phyloP scores from a whole-genome alignment of 352 stramenopile genomes.

The Globisporangium yorkense region DNA sequence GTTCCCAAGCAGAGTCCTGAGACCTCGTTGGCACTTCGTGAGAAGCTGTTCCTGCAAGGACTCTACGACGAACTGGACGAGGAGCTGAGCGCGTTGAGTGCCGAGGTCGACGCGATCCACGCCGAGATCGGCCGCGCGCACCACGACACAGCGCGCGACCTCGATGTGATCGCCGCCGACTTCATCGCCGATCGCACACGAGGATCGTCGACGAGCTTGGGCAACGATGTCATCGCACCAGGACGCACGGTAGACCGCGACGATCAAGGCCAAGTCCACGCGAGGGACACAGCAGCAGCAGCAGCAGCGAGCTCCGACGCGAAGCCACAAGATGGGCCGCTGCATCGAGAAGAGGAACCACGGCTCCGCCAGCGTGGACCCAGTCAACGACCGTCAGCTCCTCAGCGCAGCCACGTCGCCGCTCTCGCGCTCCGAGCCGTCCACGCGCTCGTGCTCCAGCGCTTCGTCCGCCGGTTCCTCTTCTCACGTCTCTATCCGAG shows the following conservation, averaged over 20 bases:
- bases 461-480: slow-evolving; percentile 17
- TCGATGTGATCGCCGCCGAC: neutral
- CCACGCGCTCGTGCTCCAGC: slow-evolving; percentile 20
- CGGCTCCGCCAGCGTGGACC: no score
- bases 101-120: neutral
- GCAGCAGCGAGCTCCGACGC: no score
- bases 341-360: no score
- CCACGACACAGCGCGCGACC: neutral
- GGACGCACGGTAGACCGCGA: no score
- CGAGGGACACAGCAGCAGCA: no score
- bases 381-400: no score
- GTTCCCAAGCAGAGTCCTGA: neutral
- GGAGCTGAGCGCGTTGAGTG: neutral
- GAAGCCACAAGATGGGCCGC: no score
- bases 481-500: slow-evolving; percentile 11
- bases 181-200: neutral
- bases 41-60: neutral
- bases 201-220: no score
- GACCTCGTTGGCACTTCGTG: neutral
- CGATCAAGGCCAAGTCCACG: no score
- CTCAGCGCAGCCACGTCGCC: slow-evolving; percentile 9
- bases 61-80: neutral
- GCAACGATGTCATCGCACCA: no score
- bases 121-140: neutral
- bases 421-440: slow-evolving; percentile 17